Evolutionary conservation across 179 eudicot genomes (phyloP).

Genomic region (Silene coronaria): DNA sequence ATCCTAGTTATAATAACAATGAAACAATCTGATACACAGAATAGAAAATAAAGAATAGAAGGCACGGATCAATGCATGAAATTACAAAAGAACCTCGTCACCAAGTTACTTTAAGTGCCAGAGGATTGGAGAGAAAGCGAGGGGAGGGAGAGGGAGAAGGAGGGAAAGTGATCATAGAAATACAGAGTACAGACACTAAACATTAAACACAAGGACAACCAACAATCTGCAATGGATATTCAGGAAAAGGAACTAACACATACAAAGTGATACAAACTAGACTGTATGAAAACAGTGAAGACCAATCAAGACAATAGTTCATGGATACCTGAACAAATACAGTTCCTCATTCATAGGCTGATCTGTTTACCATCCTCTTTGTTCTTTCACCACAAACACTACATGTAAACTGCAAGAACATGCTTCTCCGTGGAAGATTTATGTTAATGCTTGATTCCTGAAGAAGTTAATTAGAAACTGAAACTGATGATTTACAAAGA

Average conservation of each 20-base stretch:
- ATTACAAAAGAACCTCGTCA: not conserved
- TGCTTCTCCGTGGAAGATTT: conserved; percentile 44
- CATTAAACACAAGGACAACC: not conserved
- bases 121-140: too few relatives aligned
- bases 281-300: not conserved
- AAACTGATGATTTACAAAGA: not conserved
- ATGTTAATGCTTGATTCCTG: conserved; percentile 36
- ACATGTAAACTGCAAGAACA: conserved; percentile 70
- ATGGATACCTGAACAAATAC: conserved; percentile 79
- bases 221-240: not conserved
- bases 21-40: not conserved
- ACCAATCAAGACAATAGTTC: not conserved
- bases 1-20: conserved; percentile 2
- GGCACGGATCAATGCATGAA: conserved; percentile 32
- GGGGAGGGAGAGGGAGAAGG: too few relatives aligned
- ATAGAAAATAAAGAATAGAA: conserved; percentile 16
- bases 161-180: not conserved
- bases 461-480: not conserved
- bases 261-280: not conserved
- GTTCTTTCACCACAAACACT: conserved; percentile 76
- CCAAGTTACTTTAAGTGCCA: not conserved
- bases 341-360: conserved; percentile 90
- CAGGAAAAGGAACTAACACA: not conserved
- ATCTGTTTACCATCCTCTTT: conserved; percentile 60
- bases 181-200: not conserved